These are phyloP conservation scores for Nematocida sp. DNA, from an alignment of 371 early-diverging fungal genomes.

Conservation along the genomic window DNA sequence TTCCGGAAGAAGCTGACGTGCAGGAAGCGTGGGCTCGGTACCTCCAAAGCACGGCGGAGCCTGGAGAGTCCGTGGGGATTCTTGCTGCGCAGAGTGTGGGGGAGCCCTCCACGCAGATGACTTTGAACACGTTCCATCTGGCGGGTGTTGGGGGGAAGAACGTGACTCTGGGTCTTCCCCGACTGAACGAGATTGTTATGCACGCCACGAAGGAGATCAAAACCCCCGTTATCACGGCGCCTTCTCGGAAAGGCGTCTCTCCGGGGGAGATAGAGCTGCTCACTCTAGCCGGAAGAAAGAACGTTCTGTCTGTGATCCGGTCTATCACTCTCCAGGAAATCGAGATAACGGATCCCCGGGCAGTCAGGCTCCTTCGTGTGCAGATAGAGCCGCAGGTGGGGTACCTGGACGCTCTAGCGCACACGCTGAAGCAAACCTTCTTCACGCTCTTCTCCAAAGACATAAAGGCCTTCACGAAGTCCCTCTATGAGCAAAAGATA, in stretches of 20 bases:
- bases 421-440: conserved; percentile 48
- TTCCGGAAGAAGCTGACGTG: conserved; percentile 3
- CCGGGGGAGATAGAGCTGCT: background rate
- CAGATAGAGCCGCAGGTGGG: conserved; percentile 20
- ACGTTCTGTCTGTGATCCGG: background rate
- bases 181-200: conserved; percentile 98
- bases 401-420: conserved; percentile 7
- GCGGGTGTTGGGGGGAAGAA: conserved; percentile 99
- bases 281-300: background rate
- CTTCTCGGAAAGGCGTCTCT: conserved; percentile 65
- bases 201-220: conserved; percentile 83
- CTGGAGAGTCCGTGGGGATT: conserved; percentile 94
- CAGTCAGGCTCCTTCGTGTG: conserved; percentile 42
- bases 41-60: conserved; percentile 70
- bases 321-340: conserved; percentile 15
- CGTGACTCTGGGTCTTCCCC: conserved; percentile 96
- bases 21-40: conserved; percentile 34
- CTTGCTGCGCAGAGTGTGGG: conserved; percentile 96
- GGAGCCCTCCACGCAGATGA: conserved; percentile 99
- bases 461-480: conserved; percentile 42
- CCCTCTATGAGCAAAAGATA: conserved; percentile 25
- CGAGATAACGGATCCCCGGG: conserved; percentile 33
- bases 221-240: conserved; percentile 84
- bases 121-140: conserved; percentile 99
- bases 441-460: conserved; percentile 49